Conservation (phyloP, 371 early-diverging fungal genomes). For the Syncephalastrum sp. region DNA sequence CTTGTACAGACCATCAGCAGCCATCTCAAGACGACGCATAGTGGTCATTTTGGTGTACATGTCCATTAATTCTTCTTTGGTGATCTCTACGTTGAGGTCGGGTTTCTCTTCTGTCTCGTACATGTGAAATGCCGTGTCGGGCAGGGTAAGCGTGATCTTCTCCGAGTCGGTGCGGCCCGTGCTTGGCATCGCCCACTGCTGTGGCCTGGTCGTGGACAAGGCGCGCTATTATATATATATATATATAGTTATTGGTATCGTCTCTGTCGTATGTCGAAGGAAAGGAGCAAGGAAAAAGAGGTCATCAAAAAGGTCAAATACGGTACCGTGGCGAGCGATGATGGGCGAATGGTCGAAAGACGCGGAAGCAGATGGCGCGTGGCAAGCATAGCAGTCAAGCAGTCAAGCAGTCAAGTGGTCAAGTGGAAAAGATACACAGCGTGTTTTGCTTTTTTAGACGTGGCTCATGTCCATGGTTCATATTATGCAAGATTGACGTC, state of each 20-base stretch:
- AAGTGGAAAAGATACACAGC: too few species aligned
- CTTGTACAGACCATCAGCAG: constrained; percentile 95
- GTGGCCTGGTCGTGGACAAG: constrained; percentile 39
- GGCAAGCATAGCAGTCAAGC: too few species aligned
- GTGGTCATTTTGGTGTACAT: constrained; percentile 88
- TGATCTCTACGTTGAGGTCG: constrained; percentile 53
- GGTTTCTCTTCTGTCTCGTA: constrained; percentile 66
- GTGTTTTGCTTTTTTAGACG: too few species aligned
- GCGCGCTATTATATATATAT: constrained; percentile 33
- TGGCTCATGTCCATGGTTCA: too few species aligned
- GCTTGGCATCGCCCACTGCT: constrained; percentile 20
- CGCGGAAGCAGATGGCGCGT: too few species aligned
- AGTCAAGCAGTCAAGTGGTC: too few species aligned
- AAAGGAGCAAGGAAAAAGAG: not conserved
- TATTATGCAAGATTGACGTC: too few species aligned
- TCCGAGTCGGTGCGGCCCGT: constrained; percentile 22
- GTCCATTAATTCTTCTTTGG: constrained; percentile 71
- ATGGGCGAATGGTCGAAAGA: constrained; percentile 1
- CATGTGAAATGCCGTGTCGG: constrained; percentile 60
- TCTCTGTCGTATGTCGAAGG: not conserved
- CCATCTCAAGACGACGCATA: constrained; percentile 93
- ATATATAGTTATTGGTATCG: not conserved
- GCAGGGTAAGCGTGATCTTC: constrained; percentile 56
- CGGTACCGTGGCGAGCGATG: not conserved
- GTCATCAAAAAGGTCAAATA: not conserved